phyloP scores from a whole-genome alignment of 768 basidiomycete genomes.

The Tulasnella sp. region DNA sequence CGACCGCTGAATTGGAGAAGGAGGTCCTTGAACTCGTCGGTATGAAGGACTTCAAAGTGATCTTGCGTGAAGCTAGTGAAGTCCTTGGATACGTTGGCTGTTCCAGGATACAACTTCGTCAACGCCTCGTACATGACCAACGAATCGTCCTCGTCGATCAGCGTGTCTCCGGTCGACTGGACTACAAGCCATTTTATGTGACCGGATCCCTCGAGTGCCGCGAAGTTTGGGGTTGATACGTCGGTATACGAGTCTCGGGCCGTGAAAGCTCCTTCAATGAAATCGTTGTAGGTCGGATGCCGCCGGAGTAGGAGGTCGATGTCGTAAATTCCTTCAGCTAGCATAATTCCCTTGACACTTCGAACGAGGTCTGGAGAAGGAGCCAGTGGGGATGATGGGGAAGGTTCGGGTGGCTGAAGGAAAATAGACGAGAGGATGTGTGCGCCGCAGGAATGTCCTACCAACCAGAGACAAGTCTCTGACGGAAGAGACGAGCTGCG shows the following conservation, averaged over 20 bases:
- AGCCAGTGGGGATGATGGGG: conserved; percentile 45
- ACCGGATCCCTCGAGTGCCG: conserved; percentile 31
- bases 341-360: conserved; percentile 52
- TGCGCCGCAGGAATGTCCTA: conserved; percentile 79
- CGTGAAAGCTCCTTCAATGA: conserved; percentile 65
- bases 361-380: conserved; percentile 39
- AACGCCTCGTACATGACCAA: conserved; percentile 57
- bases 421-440: conserved; percentile 75
- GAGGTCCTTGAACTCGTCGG: conserved; percentile 47
- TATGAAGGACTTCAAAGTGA: conserved; percentile 54
- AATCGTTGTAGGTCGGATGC: conserved; percentile 65
- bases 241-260: conserved; percentile 46
- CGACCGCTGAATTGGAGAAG: conserved; percentile 34
- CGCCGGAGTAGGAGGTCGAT: conserved; percentile 57
- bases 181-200: conserved; percentile 64
- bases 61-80: conserved; percentile 47
- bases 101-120: conserved; percentile 39
- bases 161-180: conserved; percentile 68
- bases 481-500: conserved; percentile 36
- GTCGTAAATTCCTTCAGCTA: conserved; percentile 79
- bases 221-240: conserved; percentile 47
- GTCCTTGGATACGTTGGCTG: conserved; percentile 36
- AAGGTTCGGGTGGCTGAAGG: conserved; percentile 50
- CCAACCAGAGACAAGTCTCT: conserved; percentile 49
- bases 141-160: conserved; percentile 63